Percentiles rank a stretch among this genome's conserved stretches.
These are phyloP conservation scores for Backusella psychrophila DNA, from an alignment of 192 early-diverging fungal genomes.

Conservation along the genomic window DNA sequence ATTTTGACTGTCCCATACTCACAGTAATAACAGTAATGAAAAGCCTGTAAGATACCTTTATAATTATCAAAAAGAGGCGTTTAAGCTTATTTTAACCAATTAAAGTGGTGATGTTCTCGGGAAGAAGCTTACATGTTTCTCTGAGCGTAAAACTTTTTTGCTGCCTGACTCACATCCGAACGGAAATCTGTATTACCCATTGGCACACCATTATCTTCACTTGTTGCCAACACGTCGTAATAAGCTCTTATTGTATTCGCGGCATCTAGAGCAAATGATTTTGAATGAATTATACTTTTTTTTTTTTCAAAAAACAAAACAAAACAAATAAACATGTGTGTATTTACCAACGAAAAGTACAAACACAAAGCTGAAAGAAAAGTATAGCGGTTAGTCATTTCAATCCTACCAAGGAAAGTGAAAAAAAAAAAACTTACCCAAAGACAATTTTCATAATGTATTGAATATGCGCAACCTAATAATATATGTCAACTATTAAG, in stretches of 20 bases:
- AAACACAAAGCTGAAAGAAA: slow-evolving; percentile 43
- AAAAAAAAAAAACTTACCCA: slow-evolving; percentile 36
- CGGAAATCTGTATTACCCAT: slow-evolving; percentile 33
- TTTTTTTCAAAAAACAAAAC: too few relatives aligned
- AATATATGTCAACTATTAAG: not conserved
- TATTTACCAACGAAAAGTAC: slow-evolving; percentile 51
- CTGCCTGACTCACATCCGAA: slow-evolving; percentile 32
- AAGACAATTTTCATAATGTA: slow-evolving; percentile 50
- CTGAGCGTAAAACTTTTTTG: slow-evolving; percentile 56
- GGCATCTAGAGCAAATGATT: slow-evolving; percentile 38
- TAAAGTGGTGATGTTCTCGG: not conserved
- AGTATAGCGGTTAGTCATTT: not conserved
- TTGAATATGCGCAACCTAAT: slow-evolving; percentile 30
- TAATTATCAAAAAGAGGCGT: not conserved
- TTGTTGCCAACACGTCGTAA: slow-evolving; percentile 9
- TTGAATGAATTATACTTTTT: not conserved
- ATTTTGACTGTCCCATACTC: slow-evolving; percentile 3
- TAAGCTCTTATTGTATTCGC: slow-evolving; percentile 42
- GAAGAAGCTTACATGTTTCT: slow-evolving; percentile 48
- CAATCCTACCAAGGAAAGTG: not conserved
- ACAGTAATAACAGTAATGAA: slow-evolving; percentile 51
- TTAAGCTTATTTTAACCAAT: not conserved
- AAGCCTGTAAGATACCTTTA: slow-evolving; percentile 58
- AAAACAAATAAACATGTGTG: not conserved
- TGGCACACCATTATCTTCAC: slow-evolving; percentile 10